Conservation (phyloP, 208 protist species). For the Vickermania spadyakhi region DNA sequence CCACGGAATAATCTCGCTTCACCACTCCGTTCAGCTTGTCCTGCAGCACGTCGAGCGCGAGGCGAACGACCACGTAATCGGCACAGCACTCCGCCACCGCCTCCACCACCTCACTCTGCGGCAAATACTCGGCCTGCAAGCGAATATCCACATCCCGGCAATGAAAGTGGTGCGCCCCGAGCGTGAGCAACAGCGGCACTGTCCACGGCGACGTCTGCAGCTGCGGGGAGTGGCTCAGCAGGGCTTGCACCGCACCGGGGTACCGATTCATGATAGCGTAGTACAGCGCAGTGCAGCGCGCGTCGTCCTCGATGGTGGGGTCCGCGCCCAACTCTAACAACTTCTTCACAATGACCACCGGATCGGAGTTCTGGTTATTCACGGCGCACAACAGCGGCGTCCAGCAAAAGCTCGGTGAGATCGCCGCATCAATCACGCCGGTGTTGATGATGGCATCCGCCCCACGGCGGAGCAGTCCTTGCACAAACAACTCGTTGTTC, state of each 20-base stretch:
- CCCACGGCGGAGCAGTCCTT: constrained; percentile 62
- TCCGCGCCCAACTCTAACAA: constrained; percentile 66
- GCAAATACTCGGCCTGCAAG: constrained; percentile 50
- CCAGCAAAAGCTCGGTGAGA: constrained; percentile 58
- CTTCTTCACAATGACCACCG: constrained; percentile 52
- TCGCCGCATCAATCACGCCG: constrained; percentile 38
- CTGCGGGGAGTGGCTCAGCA: constrained; percentile 48
- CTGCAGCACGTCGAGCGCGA: constrained; percentile 50
- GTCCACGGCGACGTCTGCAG: constrained; percentile 47
- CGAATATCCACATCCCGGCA: constrained; percentile 53
- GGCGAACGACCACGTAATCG: constrained; percentile 27
- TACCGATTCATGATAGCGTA: constrained; percentile 89
- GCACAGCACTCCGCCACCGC: constrained; percentile 34
- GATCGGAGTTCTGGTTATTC: constrained; percentile 83
- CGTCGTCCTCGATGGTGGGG: constrained; percentile 53
- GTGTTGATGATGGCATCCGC: constrained; percentile 67
- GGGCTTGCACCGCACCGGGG: constrained; percentile 27
- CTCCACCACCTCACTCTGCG: constrained; percentile 34
- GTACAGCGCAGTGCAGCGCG: constrained; percentile 74
- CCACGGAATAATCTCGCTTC: constrained; percentile 6
- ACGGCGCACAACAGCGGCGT: constrained; percentile 82
- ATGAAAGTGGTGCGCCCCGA: constrained; percentile 69
- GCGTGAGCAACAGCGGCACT: constrained; percentile 53
- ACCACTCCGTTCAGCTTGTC: constrained; percentile 43
- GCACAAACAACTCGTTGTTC: constrained; percentile 79